Evolutionary conservation across 345 rosid species (phyloP), one percentile per base, ranked within the genome.

Genomic region (Atalantia buxifolia): DNA sequence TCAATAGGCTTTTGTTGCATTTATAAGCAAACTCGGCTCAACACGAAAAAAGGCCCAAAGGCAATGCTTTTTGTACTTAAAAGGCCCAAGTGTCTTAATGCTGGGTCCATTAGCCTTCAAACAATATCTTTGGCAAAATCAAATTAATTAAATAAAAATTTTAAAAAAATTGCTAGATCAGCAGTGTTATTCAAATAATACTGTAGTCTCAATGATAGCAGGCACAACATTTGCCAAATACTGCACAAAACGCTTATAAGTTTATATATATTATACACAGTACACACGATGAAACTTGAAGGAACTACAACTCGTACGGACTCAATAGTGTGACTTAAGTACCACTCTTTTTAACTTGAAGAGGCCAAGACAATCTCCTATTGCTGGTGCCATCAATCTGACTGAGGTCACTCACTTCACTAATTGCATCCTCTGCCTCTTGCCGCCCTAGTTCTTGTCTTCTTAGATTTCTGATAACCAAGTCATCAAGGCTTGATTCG

Each of bases 331-430:
- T 19, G 50, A 13, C 74, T 83, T 19, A 83, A 3, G 38, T 31
- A 69, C 81, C 86, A 38, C 35, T 65, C 73, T 85, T 83, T 76
- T 89, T 90, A 76, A 92, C 82, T 3, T 90, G 88, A 4, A 94
- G 92, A 77, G 99, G 98, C 98, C 98, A 94, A 40, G 98, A 94
- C 81, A 96, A 80, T 86, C 98, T 90, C 80, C 98, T 79, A 72
- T 85, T 85, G 83, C 84, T 79, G 10, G 83, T 69, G 64, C 83
- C 88, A 71, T 93, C 96, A 4, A 62, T 72, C 80, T 71, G 86
- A 69, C 80, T 78, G 22, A 50, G 60, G 31, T 84, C 91, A n/a
- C 78, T 87, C 31, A 62, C 76, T 66, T 85, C 89, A 22, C 85
- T 79, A 70, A 48, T 87, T 74, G 78, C 89, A 31, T 87, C 88